phyloP scores from a whole-genome alignment of 1,284 basidiomycete genomes.

The Hemileia vastatrix region DNA sequence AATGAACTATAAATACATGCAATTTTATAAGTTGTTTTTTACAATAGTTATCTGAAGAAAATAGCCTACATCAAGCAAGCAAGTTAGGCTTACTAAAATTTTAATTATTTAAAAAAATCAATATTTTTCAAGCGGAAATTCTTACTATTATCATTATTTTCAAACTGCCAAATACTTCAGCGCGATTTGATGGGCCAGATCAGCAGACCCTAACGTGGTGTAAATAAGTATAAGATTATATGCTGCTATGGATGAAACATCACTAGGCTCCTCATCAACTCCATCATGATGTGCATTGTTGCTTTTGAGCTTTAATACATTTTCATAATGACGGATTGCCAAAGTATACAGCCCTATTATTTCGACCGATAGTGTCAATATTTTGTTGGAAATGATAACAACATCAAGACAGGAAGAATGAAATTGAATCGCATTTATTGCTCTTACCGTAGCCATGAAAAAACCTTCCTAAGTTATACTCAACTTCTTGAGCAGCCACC shows the following conservation, averaged over 20 bases:
- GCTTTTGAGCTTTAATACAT: conserved; percentile 52
- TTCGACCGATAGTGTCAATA: neutral
- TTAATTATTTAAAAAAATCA: too few relatives aligned
- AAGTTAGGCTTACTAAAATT: too few relatives aligned
- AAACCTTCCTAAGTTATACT: conserved; percentile 80
- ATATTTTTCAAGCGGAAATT: too few relatives aligned
- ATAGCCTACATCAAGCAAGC: too few relatives aligned
- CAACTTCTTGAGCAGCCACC: conserved; percentile 53
- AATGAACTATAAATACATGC: too few relatives aligned
- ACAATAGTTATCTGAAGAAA: too few relatives aligned
- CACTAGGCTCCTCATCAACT: neutral
- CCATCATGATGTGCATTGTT: conserved; percentile 31
- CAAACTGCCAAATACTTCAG: conserved; percentile 32
- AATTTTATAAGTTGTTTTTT: too few relatives aligned
- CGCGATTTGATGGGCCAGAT: conserved; percentile 45
- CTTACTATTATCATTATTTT: neutral
- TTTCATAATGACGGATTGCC: conserved; percentile 72
- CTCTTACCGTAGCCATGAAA: conserved; percentile 82
- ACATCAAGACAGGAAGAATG: neutral
- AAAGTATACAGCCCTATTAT: conserved; percentile 63
- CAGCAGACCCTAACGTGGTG: conserved; percentile 58
- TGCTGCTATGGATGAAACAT: conserved; percentile 55
- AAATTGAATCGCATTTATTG: too few relatives aligned
- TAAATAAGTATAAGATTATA: conserved; percentile 79
- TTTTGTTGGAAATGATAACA: neutral